Evolutionary conservation across 768 basidiomycete genomes (phyloP), one percentile per base, ranked within the genome.

Genomic region (Xerocomellus amylosporus): DNA sequence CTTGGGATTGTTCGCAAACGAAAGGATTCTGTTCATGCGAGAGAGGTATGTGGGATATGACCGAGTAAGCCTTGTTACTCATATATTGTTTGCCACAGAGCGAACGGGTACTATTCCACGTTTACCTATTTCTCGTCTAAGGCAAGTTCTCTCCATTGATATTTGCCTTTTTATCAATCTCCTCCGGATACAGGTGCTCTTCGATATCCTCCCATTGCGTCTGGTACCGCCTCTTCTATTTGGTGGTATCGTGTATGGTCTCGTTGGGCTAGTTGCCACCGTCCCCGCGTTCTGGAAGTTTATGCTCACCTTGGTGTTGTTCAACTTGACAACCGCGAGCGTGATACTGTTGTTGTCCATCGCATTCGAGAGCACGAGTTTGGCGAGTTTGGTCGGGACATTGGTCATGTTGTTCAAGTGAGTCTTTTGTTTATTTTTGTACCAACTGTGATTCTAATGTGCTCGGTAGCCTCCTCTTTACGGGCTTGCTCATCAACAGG

Each of bases 321-420:
- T 98, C 85, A 99, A 99, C 74, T 73, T 99, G 62, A 90, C 95
- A 1, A 95, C 97, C 2, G 93, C 95, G 28, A 91, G 88, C 65
- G 88, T 96, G 38, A 89, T 98, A 20, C 75, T 99, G 5, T 81
- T 93, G 72, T 76, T 99, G 34, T 95, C 93, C 22, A 91, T 98
- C 54, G 85, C 90, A 1, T 90, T 97, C 61, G 83, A 86, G 49
- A 91, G 86, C 68, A 86, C 85, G 33, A 87, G 91, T 50, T 85
- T 99, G 28, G 96, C 95, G 2, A 96, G 90, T 65, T 75, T 98
- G 53, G 83, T 93, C n/a, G 97, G 96, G 30, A 97, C 93, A 4
- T 72, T 98, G 55, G 82, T 97, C 62, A 98, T 99, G 96, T 78
- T 99, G 49, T 98, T 95, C 84, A 99, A 99, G 95, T 98, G 61